Evolutionary conservation across 2,329 filamentous ascomycete species (phyloP).

Genomic region (Neofusicoccum cordaticola): DNA sequence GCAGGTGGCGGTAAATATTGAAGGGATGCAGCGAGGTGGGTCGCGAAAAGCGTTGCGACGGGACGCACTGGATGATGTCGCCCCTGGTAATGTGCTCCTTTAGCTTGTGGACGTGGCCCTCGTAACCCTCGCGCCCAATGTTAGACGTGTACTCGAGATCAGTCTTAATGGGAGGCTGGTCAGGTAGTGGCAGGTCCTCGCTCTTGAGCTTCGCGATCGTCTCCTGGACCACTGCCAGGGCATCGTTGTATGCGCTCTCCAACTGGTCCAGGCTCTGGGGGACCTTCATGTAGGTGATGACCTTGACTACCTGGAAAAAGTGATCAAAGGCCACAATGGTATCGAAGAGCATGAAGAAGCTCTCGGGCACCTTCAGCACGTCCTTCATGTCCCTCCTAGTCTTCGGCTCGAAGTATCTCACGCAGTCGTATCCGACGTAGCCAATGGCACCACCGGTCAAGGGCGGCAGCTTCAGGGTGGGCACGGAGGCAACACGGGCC

Average conservation of each 20-base stretch:
- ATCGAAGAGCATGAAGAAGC: constrained; percentile 94
- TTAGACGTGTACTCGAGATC: constrained; percentile 86
- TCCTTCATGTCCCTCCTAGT: constrained; percentile 88
- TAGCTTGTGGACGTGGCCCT: constrained; percentile 77
- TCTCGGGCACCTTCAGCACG: constrained; percentile 83
- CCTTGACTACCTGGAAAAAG: constrained; percentile 88
- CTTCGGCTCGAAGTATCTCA: constrained; percentile 96
- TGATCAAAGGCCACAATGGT: constrained; percentile 93
- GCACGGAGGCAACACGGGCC: constrained; percentile 77
- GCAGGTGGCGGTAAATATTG: constrained; percentile 94
- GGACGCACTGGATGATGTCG: constrained; percentile 97
- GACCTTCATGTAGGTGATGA: constrained; percentile 85
- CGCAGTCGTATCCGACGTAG: constrained; percentile 96
- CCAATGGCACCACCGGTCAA: constrained; percentile 91
- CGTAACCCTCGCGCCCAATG: constrained; percentile 84
- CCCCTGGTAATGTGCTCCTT: constrained; percentile 89
- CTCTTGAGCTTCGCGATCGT: constrained; percentile 70
- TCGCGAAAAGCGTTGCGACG: constrained; percentile 86
- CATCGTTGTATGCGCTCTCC: constrained; percentile 66
- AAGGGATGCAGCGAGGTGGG: constrained; percentile 92
- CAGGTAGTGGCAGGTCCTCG: constrained; percentile 72
- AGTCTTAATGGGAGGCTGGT: constrained; percentile 68
- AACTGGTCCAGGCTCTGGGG: constrained; percentile 55
- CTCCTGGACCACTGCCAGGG: constrained; percentile 60
- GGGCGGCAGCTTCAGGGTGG: constrained; percentile 77